Percentiles rank a stretch among this genome's conserved stretches.
Conservation (phyloP, 1,284 basidiomycete genomes). For the Mycena citricolor region DNA sequence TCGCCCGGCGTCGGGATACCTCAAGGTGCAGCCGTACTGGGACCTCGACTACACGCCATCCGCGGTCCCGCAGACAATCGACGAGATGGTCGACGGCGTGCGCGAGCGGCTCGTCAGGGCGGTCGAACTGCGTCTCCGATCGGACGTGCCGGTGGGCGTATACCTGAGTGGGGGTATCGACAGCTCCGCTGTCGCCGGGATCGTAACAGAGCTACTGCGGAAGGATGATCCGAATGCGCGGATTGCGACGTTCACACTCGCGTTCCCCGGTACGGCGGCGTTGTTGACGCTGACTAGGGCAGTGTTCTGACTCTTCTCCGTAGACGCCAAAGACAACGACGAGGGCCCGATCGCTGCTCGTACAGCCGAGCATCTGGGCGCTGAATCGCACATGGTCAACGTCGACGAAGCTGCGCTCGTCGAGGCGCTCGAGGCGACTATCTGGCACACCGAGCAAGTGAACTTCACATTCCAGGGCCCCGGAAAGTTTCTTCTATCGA, state of each 20-base stretch:
- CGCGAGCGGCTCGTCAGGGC: not conserved
- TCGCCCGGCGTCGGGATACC: constrained; percentile 1
- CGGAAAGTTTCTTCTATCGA: constrained; percentile 3
- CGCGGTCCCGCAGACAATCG: not conserved
- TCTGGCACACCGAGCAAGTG: constrained; percentile 1
- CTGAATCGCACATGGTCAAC: constrained; percentile 2
- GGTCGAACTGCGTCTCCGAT: not conserved
- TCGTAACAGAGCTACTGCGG: constrained; percentile 1
- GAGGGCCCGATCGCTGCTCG: constrained; percentile 8
- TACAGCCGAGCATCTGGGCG: constrained; percentile 6
- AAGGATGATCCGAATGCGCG: constrained; percentile 1
- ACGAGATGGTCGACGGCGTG: constrained; percentile 1
- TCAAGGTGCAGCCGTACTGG: constrained; percentile 4
- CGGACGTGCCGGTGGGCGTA: constrained; percentile 4
- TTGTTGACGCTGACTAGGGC: too few species aligned
- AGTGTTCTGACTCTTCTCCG: too few species aligned
- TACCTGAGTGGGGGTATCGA: constrained; percentile 11
- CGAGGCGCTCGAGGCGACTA: not conserved
- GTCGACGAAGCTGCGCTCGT: not conserved
- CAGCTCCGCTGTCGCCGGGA: constrained; percentile 5
- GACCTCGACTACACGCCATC: constrained; percentile 1
- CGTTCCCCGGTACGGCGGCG: constrained; percentile 6
- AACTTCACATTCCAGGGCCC: constrained; percentile 1
- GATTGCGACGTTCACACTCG: constrained; percentile 11
- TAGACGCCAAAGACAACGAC: not conserved